phyloP scores from a whole-genome alignment of 805 yeast genomes.

The Priceomyces melissophilus region DNA sequence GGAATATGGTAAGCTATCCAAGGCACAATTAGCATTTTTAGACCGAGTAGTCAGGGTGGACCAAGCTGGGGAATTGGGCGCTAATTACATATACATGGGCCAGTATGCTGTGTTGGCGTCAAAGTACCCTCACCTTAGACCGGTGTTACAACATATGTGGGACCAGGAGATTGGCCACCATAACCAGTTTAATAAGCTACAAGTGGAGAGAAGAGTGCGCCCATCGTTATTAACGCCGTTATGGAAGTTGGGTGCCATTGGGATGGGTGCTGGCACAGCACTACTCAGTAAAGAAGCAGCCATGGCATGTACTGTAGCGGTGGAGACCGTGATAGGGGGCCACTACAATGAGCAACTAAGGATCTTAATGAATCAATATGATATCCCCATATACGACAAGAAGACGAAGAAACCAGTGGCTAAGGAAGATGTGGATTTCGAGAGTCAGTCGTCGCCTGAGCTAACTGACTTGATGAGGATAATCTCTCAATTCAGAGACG shows the following conservation, averaged over 20 bases:
- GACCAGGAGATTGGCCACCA: slow-evolving; percentile 94
- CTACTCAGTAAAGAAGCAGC: slow-evolving; percentile 90
- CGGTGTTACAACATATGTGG: slow-evolving; percentile 93
- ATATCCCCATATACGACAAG: slow-evolving; percentile 39
- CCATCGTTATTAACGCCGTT: slow-evolving; percentile 90
- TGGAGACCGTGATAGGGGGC: slow-evolving; percentile 95
- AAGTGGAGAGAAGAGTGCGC: slow-evolving; percentile 73
- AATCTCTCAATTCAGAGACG: slow-evolving; percentile 81
- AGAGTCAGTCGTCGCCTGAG: slow-evolving; percentile 47
- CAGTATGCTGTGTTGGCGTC: slow-evolving; percentile 74
- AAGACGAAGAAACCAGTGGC: slow-evolving; percentile 27
- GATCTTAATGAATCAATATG: slow-evolving; percentile 64
- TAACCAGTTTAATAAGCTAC: slow-evolving; percentile 75
- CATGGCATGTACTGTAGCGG: slow-evolving; percentile 99
- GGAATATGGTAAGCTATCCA: slow-evolving; percentile 35
- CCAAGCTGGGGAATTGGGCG: slow-evolving; percentile 98
- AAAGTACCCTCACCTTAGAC: slow-evolving; percentile 71
- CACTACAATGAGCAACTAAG: slow-evolving; percentile 92
- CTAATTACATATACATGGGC: slow-evolving; percentile 88
- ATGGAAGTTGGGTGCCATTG: slow-evolving; percentile 90
- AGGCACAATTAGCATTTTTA: slow-evolving; percentile 66
- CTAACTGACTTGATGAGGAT: slow-evolving; percentile 53
- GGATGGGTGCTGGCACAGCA: slow-evolving; percentile 85
- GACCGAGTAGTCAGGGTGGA: slow-evolving; percentile 84
- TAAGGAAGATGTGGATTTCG: slow-evolving; percentile 18